Percentiles rank a stretch among this genome's conserved stretches.
Evolutionary conservation across 148 eudicot species (phyloP).

Genomic region (Spergularia marina): DNA sequence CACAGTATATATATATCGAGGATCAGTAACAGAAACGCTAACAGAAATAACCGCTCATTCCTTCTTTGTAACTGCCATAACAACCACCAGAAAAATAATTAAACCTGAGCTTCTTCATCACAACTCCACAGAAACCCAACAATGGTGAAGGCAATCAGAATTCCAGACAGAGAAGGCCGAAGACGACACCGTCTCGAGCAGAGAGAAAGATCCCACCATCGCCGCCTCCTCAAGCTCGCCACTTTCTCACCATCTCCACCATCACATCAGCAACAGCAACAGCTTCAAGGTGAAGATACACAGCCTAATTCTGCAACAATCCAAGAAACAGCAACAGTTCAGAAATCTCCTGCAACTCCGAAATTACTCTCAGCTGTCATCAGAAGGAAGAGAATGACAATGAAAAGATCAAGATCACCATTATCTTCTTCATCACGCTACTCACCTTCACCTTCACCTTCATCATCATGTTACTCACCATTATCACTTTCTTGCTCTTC

Average conservation of each 20-base stretch:
- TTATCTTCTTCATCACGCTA: too few relatives aligned
- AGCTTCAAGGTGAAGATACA: not conserved
- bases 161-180: not conserved
- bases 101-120: too few relatives aligned
- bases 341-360: not conserved
- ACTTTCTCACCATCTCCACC: not conserved
- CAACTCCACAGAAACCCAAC: too few relatives aligned
- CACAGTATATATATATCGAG: too few relatives aligned
- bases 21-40: too few relatives aligned
- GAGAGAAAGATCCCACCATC: not conserved
- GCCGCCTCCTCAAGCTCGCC: not conserved
- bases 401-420: not conserved
- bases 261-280: too few relatives aligned
- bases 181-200: not conserved
- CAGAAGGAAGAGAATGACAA: not conserved
- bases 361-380: not conserved
- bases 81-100: not conserved
- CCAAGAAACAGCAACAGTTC: not conserved
- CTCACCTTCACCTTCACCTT: not conserved
- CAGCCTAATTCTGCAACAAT: not conserved
- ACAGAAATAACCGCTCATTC: too few relatives aligned
- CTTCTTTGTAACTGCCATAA: not conserved
- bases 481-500: constrained; percentile 4
- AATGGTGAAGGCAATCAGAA: too few relatives aligned
- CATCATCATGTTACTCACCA: not conserved